These are phyloP conservation scores for Aspergillus piperis DNA, from an alignment of 2,329 filamentous ascomycete genomes.

Conservation along the genomic window DNA sequence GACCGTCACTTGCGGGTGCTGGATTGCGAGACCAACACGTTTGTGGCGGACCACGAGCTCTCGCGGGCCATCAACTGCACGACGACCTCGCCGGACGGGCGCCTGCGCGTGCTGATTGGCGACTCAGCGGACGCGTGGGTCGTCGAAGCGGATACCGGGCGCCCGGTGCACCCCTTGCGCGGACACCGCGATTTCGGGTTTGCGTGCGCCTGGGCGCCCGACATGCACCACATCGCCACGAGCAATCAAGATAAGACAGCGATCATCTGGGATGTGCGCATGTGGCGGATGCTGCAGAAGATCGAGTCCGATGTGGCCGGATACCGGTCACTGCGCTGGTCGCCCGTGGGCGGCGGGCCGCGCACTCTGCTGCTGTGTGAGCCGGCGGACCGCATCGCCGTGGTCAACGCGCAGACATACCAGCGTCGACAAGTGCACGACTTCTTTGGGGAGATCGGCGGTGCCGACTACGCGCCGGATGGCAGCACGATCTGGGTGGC, in stretches of 20 bases:
- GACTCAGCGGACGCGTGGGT: slow-evolving; percentile 46
- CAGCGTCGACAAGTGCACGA: slow-evolving; percentile 46
- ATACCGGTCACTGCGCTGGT: slow-evolving; percentile 47
- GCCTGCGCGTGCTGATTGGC: slow-evolving; percentile 48
- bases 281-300: slow-evolving; percentile 41
- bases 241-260: slow-evolving; percentile 50
- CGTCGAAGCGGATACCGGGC: slow-evolving; percentile 46
- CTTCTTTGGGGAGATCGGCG: slow-evolving; percentile 50
- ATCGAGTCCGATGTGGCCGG: slow-evolving; percentile 49
- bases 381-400: slow-evolving; percentile 46
- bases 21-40: slow-evolving; percentile 52
- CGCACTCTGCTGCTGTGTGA: slow-evolving; percentile 47
- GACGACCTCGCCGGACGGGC: slow-evolving; percentile 45
- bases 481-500: slow-evolving; percentile 46
- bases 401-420: slow-evolving; percentile 48
- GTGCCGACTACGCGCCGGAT: slow-evolving; percentile 46
- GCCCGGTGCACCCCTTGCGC: slow-evolving; percentile 39
- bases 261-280: slow-evolving; percentile 50
- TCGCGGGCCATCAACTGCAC: slow-evolving; percentile 48
- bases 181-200: slow-evolving; percentile 49
- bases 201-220: slow-evolving; percentile 50
- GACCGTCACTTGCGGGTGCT: slow-evolving; percentile 57
- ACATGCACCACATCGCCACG: slow-evolving; percentile 50
- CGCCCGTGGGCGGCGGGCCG: slow-evolving; percentile 46
- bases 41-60: slow-evolving; percentile 40